Conservation (phyloP, 2,329 filamentous ascomycete species). For the Apiospora pterosperma region DNA sequence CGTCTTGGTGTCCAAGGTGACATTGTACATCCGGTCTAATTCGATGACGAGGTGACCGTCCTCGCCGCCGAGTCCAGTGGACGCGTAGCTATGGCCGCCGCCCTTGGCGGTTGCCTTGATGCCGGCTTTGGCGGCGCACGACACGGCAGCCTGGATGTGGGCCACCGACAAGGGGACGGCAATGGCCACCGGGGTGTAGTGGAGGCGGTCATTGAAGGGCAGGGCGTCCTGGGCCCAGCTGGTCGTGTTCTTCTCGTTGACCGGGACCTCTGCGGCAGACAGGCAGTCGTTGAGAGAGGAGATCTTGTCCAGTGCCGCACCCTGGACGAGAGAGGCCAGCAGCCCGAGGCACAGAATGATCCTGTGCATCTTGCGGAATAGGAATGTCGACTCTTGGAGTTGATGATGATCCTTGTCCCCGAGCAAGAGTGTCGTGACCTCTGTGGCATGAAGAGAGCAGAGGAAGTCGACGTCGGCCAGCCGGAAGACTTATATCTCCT, state of each 20-base stretch:
- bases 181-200: constrained; percentile 34
- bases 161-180: constrained; percentile 36
- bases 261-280: constrained; percentile 14
- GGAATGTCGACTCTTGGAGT: background rate
- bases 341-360: constrained; percentile 22
- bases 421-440: background rate
- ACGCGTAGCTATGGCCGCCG: constrained; percentile 47
- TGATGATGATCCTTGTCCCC: too few species aligned
- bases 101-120: constrained; percentile 42
- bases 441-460: background rate
- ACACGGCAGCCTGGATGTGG: constrained; percentile 39
- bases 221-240: constrained; percentile 23
- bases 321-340: constrained; percentile 16
- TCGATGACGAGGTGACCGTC: constrained; percentile 43
- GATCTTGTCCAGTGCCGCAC: constrained; percentile 19
- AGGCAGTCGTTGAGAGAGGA: constrained; percentile 24
- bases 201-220: constrained; percentile 24
- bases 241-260: constrained; percentile 20
- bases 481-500: background rate
- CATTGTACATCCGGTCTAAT: constrained; percentile 38
- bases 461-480: background rate
- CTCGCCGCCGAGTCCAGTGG: constrained; percentile 39
- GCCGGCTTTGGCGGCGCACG: constrained; percentile 34
- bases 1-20: constrained; percentile 34
- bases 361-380: background rate